Base-by-base conservation (phyloP, 2,329 filamentous ascomycete genomes). In the Penicillium sp. region DNA sequence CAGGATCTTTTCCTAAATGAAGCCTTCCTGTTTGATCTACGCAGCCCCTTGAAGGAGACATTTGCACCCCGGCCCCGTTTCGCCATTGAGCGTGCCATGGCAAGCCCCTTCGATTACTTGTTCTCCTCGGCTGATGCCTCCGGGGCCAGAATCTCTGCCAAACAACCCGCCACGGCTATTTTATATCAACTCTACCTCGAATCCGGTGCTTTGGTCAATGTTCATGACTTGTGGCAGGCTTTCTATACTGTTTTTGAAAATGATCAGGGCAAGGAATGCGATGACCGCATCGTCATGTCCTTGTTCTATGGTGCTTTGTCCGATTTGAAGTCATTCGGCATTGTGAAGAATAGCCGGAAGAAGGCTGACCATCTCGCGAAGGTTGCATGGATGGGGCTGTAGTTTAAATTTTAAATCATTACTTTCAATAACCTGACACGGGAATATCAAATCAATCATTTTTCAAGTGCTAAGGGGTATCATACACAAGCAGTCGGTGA, bases 321-420 rank as follows among this genome's bases (percentile, higher is more conserved):
- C 0, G 93, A 98, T 68, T 69, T 98, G 65, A 85, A 84, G 66
- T 80, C 84, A 44, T 75, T 98, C 60, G 93, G 93, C 6, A 85
- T 96, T 69, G 78, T 97, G 51, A 96, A 93, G 73, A 78, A 79
- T 51, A 97, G 86, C 62, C 87, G 85, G 70, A 95, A 90, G 75
- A 95, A 95, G 75, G 81, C 84, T 20, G 93, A 97, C 65, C 91
- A 97, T 69, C 74, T 97, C 57, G 84, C 88, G 31, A 97, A 96
- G 74, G 76, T 89, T 28, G 73, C 77, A 42, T 87, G 84, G 82
- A 89, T 86, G 65, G 93, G 91, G 1, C 42, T 69, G 31, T 69
- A 62, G 42, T 61, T 35, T 61, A 44, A 51, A 46, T 44, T 40
- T 41, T 37, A 46, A 38, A 13, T 20, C 18, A 23, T 42, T 31